phyloP scores from a whole-genome alignment of 129 eudicot species.

The Glebionis coronaria region DNA sequence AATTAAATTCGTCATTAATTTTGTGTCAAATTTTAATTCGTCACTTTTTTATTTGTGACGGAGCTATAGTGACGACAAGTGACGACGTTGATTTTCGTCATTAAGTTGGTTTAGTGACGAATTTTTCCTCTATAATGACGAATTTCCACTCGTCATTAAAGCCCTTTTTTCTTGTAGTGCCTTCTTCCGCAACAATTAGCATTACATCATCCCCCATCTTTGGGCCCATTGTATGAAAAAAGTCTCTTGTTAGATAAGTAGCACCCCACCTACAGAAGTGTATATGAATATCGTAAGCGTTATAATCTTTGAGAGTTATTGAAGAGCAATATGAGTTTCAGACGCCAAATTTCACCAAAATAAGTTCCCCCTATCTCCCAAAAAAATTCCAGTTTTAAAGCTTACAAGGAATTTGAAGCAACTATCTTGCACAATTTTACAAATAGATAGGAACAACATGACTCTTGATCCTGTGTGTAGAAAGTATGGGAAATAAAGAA shows the following conservation, averaged over 20 bases:
- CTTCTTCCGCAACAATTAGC: slow-evolving; percentile 80
- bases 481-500: background rate
- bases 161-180: too few relatives aligned
- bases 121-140: too few relatives aligned
- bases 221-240: slow-evolving; percentile 90
- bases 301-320: slow-evolving; percentile 12
- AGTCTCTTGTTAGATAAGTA: slow-evolving; percentile 89
- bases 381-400: background rate
- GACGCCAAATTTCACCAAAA: slow-evolving; percentile 18
- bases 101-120: too few relatives aligned
- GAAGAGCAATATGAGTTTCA: background rate
- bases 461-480: background rate
- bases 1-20: too few relatives aligned
- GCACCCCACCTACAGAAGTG: slow-evolving; percentile 77
- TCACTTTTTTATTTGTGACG: too few relatives aligned
- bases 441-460: background rate
- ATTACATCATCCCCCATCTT: slow-evolving; percentile 90
- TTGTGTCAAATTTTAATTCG: too few relatives aligned
- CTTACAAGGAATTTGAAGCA: slow-evolving; percentile 6
- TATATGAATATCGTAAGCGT: background rate
- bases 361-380: background rate
- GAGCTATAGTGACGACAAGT: too few relatives aligned
- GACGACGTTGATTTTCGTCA: too few relatives aligned
- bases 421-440: background rate
- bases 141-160: too few relatives aligned